phyloP scores from a whole-genome alignment of 257 asterid genomes.

The Forsythia suspensa region DNA sequence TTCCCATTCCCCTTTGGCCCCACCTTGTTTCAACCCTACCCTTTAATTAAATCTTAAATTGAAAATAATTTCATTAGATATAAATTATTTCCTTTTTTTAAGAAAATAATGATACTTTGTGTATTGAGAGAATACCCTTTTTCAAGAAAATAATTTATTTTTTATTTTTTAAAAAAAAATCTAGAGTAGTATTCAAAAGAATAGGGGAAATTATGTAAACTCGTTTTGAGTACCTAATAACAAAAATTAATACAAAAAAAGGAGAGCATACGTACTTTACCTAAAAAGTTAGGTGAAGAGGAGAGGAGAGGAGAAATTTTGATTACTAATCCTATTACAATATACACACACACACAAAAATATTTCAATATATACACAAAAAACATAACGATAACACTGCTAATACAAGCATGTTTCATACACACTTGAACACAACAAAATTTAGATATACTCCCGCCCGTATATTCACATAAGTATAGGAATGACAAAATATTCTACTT shows the following conservation, averaged over 20 bases:
- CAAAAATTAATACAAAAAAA: too few species aligned
- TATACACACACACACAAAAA: too few species aligned
- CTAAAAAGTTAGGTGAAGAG: neutral
- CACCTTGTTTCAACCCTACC: constrained; percentile 16
- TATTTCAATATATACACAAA: too few species aligned
- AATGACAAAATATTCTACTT: too few species aligned
- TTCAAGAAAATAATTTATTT: neutral
- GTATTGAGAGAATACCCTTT: too few species aligned
- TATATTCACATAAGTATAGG: too few species aligned
- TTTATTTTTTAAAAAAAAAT: too few species aligned
- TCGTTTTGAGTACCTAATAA: too few species aligned
- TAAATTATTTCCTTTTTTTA: neutral
- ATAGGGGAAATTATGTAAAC: too few species aligned
- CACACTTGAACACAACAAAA: neutral
- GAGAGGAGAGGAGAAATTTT: neutral
- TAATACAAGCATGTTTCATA: neutral
- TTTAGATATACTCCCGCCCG: too few species aligned
- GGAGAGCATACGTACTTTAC: neutral
- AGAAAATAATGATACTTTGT: neutral
- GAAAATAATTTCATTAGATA: neutral
- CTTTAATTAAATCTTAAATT: constrained; percentile 7
- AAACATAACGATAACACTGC: neutral
- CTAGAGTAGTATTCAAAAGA: too few species aligned
- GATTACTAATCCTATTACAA: neutral
- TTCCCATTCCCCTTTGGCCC: constrained; percentile 30